Base-by-base conservation (phyloP, 306 rosid species). In the Cicer arietinum region DNA sequence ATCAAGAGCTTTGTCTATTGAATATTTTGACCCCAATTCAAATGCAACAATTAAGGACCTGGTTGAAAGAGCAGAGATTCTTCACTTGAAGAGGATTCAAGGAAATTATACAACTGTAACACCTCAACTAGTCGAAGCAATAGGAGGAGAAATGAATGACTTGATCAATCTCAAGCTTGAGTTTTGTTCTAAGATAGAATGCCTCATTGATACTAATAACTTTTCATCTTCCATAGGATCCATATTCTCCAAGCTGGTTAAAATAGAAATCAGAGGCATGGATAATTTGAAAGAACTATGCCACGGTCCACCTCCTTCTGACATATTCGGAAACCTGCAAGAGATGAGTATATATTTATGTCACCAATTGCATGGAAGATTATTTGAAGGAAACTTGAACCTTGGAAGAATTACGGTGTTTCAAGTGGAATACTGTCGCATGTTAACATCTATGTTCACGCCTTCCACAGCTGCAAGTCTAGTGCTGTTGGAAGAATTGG, bases 161-260 rank as follows among this genome's bases (percentile, higher is more conserved):
- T 6, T 60, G 42, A 7, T 25, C 39, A 17, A 45, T 8, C 58
- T 74, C 20, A 4, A 14, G 3, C 37, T 72, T 7, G 1, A 17
- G 7, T 11, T 40, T 20, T 56, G 77, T 18, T 56, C 54, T 1
- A 4, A 56, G 9, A 12, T 56, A 13, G 12, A n/a, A 10, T 76
- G 56, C 66, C 56, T 76, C 20, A 20, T 76, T 8, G 53, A 76
- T 39, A 65, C 71, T 14, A 18, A 54, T 18, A 54, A 18, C 61
- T 54, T 54, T 18, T 54, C 37, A 17, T 54, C 35, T 54, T 54
- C 61, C 61, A 8, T 17, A 0, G 37, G 61, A 37, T 11, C 6
- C 37, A 48, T 39, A 12, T 76, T 76, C 17, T 66, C 80, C 39
- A 67, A 10, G 48, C 58, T 76, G 67, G 50, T 43, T 42, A 16